Conservation (phyloP, 2,329 filamentous ascomycete species). For the Ophiosphaerella narmari region DNA sequence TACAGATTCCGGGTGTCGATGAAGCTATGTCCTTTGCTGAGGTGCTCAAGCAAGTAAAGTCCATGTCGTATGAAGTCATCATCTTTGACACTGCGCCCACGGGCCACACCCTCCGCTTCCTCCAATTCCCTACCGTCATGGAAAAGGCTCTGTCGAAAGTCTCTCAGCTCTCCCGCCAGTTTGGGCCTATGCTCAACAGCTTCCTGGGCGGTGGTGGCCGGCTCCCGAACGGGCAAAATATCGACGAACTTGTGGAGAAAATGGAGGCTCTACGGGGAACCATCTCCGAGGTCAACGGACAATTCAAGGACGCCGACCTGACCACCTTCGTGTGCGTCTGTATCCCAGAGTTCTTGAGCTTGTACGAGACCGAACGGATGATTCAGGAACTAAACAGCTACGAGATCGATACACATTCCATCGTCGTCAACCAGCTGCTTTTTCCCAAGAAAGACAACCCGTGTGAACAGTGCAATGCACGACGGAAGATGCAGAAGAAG, state of each 20-base stretch:
- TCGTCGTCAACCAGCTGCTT: conserved; percentile 96
- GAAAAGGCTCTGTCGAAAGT: conserved; percentile 99
- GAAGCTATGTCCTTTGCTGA: conserved; percentile 99
- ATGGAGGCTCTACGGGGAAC: conserved; percentile 92
- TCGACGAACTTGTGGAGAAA: conserved; percentile 91
- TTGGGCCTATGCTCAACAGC: conserved; percentile 93
- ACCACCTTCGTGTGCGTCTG: conserved; percentile 98
- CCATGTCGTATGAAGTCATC: conserved; percentile 97
- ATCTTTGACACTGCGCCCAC: conserved; percentile 99
- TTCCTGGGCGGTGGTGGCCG: conserved; percentile 79
- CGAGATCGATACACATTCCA: conserved; percentile 93
- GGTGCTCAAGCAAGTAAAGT: conserved; percentile 98
- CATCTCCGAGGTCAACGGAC: conserved; percentile 92
- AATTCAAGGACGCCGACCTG: conserved; percentile 95
- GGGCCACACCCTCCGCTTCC: conserved; percentile 95
- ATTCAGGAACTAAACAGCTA: conserved; percentile 96
- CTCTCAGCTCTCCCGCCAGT: conserved; percentile 89
- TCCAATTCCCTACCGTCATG: conserved; percentile 96
- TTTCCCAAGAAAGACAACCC: conserved; percentile 84
- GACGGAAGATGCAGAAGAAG: conserved; percentile 98
- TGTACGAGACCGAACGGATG: conserved; percentile 99
- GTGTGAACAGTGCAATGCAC: conserved; percentile 93
- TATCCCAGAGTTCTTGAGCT: conserved; percentile 93
- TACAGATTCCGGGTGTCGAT: conserved; percentile 93
- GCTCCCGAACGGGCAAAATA: conserved; percentile 88